phyloP scores from a whole-genome alignment of 2,329 filamentous ascomycete species.

The Colletotrichum agaves region DNA sequence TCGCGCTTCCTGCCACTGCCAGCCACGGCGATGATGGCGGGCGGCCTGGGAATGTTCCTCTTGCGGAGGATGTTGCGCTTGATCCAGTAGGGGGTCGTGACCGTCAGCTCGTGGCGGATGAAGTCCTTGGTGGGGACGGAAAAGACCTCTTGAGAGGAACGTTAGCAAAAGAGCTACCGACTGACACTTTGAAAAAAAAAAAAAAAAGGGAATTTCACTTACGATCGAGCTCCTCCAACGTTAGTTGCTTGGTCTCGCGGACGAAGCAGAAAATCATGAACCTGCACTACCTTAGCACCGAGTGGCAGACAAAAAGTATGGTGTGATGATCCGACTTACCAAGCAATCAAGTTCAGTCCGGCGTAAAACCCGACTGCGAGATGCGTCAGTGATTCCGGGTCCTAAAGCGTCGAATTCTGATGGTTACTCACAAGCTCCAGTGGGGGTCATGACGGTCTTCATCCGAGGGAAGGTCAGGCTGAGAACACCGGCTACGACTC shows the following conservation, averaged over 20 bases:
- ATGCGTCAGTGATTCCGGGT: no score
- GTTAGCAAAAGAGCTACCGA: not conserved
- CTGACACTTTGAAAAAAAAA: no score
- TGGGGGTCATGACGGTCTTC: slow-evolving; percentile 51
- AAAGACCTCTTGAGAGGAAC: slow-evolving; percentile 43
- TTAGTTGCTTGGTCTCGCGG: slow-evolving; percentile 63
- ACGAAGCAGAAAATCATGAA: slow-evolving; percentile 66
- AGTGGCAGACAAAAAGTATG: no score
- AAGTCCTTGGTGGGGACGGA: slow-evolving; percentile 46
- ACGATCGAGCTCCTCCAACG: slow-evolving; percentile 28
- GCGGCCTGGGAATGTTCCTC: slow-evolving; percentile 9
- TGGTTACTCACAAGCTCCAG: slow-evolving; percentile 47
- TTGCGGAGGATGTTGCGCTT: slow-evolving; percentile 44
- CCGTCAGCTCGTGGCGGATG: slow-evolving; percentile 46
- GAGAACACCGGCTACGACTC: slow-evolving; percentile 59
- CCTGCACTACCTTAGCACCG: no score
- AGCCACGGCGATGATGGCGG: not conserved
- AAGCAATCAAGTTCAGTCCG: slow-evolving; percentile 63
- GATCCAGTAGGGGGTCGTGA: slow-evolving; percentile 47
- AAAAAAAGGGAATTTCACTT: not conserved
- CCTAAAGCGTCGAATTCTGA: no score
- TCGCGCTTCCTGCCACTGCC: not conserved
- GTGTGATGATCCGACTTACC: not conserved
- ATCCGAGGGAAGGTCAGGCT: slow-evolving; percentile 72
- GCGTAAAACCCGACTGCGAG: slow-evolving; percentile 61